Evolutionary conservation across 2,329 filamentous ascomycete species (phyloP), one percentile per base, ranked within the genome.

Genomic region (Metarhizium brunneum): DNA sequence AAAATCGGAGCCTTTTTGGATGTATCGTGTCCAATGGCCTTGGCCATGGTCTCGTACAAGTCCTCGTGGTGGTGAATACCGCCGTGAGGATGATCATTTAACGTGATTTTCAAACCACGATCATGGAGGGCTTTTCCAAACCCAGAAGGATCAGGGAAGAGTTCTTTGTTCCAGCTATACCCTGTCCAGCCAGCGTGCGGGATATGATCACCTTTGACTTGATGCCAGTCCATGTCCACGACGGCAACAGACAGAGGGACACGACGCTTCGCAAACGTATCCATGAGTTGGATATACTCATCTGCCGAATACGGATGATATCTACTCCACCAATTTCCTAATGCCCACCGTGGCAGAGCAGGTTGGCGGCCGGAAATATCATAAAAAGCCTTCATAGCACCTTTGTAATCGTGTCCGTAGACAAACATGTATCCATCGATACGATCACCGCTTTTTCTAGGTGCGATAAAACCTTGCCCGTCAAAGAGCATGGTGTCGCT

Each of bases 161-260:
- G 69, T n/a, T 52, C 13, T n/a, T 51, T 55, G 16, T 57, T 45
- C 53, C 53, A 55, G 40, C 53, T 53, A 16, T 55, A 55, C 11
- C 53, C 53, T 6, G 56, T 57, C 54, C 47, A 70, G n/a, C 80
- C 81, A n/a, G 73, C 73, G 55, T 71, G 66, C 14, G 67, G 68
- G 14, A 74, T 69, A 18, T 65, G 66, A 6, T 74, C 67, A 7
- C 76, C 75, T 1, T 75, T 66, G 1, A 83, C 80, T 50, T 77
- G 64, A 67, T 86, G 83, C 83, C 82, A 86, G 64, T 85, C 83
- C 82, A 86, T 85, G 61, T 86, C 83, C 4, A 86, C 67, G 0
- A 85, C 81, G 2, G 77, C 81, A 6, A 85, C 81, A 8, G 75
- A 79, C 45, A 86, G 68, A 0, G 83, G 83, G 8, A 86, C 75